These are phyloP conservation scores for Penicillium sp. DNA, from an alignment of 2,329 filamentous ascomycete species.

Conservation along the genomic window DNA sequence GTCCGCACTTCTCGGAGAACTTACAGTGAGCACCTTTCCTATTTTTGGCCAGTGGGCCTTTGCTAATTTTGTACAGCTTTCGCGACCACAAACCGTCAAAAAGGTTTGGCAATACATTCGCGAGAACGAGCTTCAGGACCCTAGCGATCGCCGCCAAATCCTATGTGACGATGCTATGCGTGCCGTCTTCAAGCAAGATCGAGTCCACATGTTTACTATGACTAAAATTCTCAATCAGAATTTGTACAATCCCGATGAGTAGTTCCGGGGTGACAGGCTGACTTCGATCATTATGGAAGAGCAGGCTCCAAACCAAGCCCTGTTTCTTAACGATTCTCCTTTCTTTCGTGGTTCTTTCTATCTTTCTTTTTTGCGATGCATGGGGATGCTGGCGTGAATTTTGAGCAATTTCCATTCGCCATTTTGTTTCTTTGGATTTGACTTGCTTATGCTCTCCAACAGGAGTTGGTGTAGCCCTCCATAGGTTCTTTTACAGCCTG, in stretches of 20 bases:
- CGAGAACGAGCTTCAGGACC: slow-evolving; percentile 81
- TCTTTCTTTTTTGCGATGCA: slow-evolving; percentile 27
- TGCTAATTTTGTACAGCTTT: slow-evolving; percentile 59
- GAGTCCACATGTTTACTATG: slow-evolving; percentile 99
- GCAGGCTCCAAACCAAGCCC: slow-evolving; percentile 9
- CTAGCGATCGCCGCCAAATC: slow-evolving; percentile 87
- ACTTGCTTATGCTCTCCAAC: slow-evolving; percentile 27
- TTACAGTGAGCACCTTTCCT: slow-evolving; percentile 35
- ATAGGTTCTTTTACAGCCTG: slow-evolving; percentile 8
- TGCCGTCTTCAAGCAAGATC: slow-evolving; percentile 85
- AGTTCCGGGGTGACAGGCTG: slow-evolving; percentile 11
- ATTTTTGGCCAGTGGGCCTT: neutral
- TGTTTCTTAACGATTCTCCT: slow-evolving; percentile 28
- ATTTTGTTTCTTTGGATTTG: slow-evolving; percentile 14
- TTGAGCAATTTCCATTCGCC: slow-evolving; percentile 15
- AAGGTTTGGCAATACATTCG: slow-evolving; percentile 96
- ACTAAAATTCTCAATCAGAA: slow-evolving; percentile 93
- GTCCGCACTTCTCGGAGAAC: slow-evolving; percentile 45
- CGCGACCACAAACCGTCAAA: slow-evolving; percentile 93
- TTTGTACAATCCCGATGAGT: slow-evolving; percentile 80
- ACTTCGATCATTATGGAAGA: slow-evolving; percentile 15
- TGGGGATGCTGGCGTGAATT: slow-evolving; percentile 32
- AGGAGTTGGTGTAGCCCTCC: slow-evolving; percentile 33
- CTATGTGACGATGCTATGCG: slow-evolving; percentile 88
- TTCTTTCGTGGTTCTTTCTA: slow-evolving; percentile 10